A percentile compares a stretch with the other conserved stretches of the same genome.
These are phyloP conservation scores for Triticum timopheevii DNA, from an alignment of 176 grass and related monocot genomes.

Conservation along the genomic window DNA sequence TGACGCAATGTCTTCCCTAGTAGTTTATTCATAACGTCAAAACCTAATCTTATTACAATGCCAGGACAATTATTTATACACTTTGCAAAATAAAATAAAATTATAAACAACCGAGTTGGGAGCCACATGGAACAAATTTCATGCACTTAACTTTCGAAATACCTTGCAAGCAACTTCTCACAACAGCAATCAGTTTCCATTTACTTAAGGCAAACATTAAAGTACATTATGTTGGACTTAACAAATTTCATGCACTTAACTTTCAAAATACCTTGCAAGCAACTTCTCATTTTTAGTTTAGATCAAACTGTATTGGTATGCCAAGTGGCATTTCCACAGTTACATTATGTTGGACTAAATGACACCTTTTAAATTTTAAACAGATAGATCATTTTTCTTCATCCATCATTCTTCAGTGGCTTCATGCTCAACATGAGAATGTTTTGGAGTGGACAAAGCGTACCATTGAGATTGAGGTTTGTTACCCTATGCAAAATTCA, in stretches of 20 bases:
- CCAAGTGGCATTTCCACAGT: slow-evolving; percentile 11
- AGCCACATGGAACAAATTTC: background rate
- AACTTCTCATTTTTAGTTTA: background rate
- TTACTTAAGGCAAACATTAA: slow-evolving; percentile 15
- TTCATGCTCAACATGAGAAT: slow-evolving; percentile 82
- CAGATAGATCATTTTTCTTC: slow-evolving; percentile 61
- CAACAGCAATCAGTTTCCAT: background rate
- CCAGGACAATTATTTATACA: background rate
- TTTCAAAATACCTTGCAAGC: too few species aligned
- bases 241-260: too few species aligned
- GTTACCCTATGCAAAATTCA: slow-evolving; percentile 35
- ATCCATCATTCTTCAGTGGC: slow-evolving; percentile 87
- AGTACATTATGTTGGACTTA: background rate
- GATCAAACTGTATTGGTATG: background rate
- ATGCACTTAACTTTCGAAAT: slow-evolving; percentile 25
- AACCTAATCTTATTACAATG: background rate
- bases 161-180: background rate
- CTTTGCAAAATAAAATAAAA: background rate
- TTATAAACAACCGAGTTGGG: background rate
- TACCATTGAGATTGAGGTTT: slow-evolving; percentile 79
- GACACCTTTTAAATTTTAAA: slow-evolving; percentile 29
- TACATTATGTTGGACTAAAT: slow-evolving; percentile 8
- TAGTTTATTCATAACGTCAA: slow-evolving; percentile 1
- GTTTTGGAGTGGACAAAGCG: slow-evolving; percentile 89
- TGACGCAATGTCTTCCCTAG: background rate